Evolutionary conservation across 176 grass and related monocot species (phyloP).

Genomic region (Alopecurus myosuroides): DNA sequence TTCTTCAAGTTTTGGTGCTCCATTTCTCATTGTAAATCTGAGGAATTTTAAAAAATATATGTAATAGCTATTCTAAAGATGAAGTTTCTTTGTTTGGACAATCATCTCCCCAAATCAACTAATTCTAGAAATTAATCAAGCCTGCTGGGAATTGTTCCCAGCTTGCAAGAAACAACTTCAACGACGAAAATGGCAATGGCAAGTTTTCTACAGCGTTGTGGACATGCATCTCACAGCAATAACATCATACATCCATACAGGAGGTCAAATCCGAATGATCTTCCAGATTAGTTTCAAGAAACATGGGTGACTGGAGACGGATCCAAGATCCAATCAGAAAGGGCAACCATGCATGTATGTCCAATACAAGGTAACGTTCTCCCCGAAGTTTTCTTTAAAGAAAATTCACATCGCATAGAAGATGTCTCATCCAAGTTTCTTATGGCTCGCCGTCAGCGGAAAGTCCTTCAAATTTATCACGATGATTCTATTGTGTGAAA

Average conservation of each 20-base stretch:
- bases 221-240: not conserved
- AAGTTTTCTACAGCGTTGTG: not conserved
- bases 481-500: not conserved
- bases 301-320: too few relatives aligned
- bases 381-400: not conserved
- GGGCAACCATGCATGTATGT: too few relatives aligned
- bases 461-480: not conserved
- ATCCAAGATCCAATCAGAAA: too few relatives aligned
- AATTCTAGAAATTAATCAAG: too few relatives aligned
- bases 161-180: too few relatives aligned
- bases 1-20: too few relatives aligned
- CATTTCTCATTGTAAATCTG: too few relatives aligned
- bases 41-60: too few relatives aligned
- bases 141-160: too few relatives aligned
- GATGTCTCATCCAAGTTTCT: not conserved
- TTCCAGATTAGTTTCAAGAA: not conserved
- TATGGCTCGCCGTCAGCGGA: not conserved
- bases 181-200: not conserved
- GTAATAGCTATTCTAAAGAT: too few relatives aligned
- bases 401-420: not conserved
- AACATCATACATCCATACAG: not conserved
- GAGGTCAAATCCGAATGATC: not conserved
- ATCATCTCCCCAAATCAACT: too few relatives aligned
- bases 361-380: not conserved
- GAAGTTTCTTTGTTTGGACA: too few relatives aligned